A percentile compares a stretch with the other conserved stretches of the same genome.
Conservation (phyloP, 345 rosid genomes). For the Psidium friedrichsthalianum region DNA sequence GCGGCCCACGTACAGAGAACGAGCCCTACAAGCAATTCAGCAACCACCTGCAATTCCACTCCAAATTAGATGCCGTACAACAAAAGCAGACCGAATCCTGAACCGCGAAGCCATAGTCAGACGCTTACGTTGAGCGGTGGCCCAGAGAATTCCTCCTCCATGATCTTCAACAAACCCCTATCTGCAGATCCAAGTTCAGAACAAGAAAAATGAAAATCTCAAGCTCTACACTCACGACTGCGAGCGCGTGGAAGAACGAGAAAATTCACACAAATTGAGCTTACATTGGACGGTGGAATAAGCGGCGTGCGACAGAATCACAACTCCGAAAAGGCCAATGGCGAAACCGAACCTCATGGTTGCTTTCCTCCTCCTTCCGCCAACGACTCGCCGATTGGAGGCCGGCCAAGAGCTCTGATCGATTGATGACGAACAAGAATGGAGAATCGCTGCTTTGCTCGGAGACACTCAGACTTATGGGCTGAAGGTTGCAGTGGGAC, state of each 20-base stretch:
- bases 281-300: conserved; percentile 88
- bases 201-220: not conserved
- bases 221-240: not conserved
- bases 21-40: conserved; percentile 67
- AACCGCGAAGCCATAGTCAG: not conserved
- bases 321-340: conserved; percentile 51
- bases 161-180: conserved; percentile 82
- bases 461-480: not conserved
- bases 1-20: conserved; percentile 88
- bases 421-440: not conserved
- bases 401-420: not conserved
- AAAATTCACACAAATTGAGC: not conserved
- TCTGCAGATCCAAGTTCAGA: conserved; percentile 29
- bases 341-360: conserved; percentile 54
- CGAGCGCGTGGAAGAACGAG: not conserved
- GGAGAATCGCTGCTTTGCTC: not conserved
- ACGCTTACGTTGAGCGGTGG: conserved; percentile 62
- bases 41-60: conserved; percentile 39
- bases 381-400: not conserved
- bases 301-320: conserved; percentile 77
- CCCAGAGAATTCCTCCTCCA: conserved; percentile 78
- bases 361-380: not conserved
- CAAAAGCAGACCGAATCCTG: not conserved
- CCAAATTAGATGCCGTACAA: not conserved
- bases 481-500: not conserved